Evolutionary conservation across 805 yeast species (phyloP).

Genomic region (Ogataea naganishii): DNA sequence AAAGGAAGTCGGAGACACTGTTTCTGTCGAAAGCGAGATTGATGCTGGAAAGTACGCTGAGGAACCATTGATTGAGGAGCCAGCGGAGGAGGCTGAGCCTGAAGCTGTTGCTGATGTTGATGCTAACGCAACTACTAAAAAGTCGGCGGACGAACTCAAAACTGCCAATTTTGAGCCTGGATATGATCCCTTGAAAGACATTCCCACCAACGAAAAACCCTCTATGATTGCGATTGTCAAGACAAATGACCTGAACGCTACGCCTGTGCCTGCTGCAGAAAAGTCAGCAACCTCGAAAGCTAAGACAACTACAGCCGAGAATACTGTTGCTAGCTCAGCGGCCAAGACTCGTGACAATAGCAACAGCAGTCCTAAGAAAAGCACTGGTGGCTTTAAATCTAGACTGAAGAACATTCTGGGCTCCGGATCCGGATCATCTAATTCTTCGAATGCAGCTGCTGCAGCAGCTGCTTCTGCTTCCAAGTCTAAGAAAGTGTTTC

Average conservation of each 20-base stretch:
- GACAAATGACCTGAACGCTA: constrained; percentile 9
- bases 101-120: constrained; percentile 26
- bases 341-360: constrained; percentile 1
- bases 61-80: constrained; percentile 15
- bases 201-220: constrained; percentile 31
- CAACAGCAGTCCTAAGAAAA: constrained; percentile 3
- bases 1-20: constrained; percentile 19
- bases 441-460: constrained; percentile 1
- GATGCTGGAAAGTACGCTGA: constrained; percentile 20
- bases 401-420: constrained; percentile 1
- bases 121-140: constrained; percentile 24
- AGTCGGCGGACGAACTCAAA: constrained; percentile 28
- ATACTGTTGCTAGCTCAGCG: constrained; percentile 1
- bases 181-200: constrained; percentile 20
- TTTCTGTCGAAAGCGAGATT: constrained; percentile 19
- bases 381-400: constrained; percentile 3
- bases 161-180: constrained; percentile 25
- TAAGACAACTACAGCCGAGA: constrained; percentile 3
- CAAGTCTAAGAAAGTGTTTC: constrained; percentile 6
- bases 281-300: constrained; percentile 3
- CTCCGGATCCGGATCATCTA: constrained; percentile 1
- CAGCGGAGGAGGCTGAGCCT: constrained; percentile 18
- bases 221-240: constrained; percentile 22
- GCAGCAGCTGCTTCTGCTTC: constrained; percentile 4
- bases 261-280: constrained; percentile 2